Evolutionary conservation across 78 protist species (phyloP), one percentile per base, ranked within the genome.

Genomic region (Dictyostelium firmibasis): DNA sequence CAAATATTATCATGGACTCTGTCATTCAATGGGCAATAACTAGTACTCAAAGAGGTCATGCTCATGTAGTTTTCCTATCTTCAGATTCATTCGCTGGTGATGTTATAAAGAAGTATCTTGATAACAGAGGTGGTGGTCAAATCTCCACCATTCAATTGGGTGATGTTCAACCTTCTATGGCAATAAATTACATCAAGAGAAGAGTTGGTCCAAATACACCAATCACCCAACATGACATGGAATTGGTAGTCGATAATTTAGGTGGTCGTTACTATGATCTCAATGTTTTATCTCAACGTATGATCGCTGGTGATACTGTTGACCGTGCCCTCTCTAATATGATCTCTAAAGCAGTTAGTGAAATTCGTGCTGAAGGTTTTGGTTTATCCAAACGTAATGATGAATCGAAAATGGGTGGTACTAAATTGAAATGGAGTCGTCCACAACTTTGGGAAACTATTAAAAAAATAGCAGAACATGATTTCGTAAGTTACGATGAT

Each of bases 371-470:
- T 6, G 94, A 89, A 50, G 94, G 94, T 70, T 89, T 89, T 8
- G 94, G 94, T 35, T 41, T 89, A 1, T 89, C 94, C 14, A 89
- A 89, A 43, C 44, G 94, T 69, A 69, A 25, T 27, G 94, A 89
- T 13, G 83, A 89, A 23, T 67, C 47, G 10, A 64, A 79, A 50
- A 16, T 20, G 0, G 79, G 44, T 33, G 43, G 47, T 18, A 72
- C 33, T 4, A 20, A 43, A 43, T 44, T 81, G 2, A 89, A 89
- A 81, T 89, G 94, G 94, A 81, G 87, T 5, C 44, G 94, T 41
- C 94, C 94, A 50, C 94, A 89, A 69, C 53, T 89, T 23, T 89
- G 94, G 94, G 94, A 89, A 75, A 89, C 88, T 0, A 89, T 89
- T 35, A 89, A 89, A 38, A 60, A 35, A 20, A 81, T 89, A n/a